Evolutionary conservation across 345 rosid species (phyloP).

Genomic region (Barbarea vulgaris): DNA sequence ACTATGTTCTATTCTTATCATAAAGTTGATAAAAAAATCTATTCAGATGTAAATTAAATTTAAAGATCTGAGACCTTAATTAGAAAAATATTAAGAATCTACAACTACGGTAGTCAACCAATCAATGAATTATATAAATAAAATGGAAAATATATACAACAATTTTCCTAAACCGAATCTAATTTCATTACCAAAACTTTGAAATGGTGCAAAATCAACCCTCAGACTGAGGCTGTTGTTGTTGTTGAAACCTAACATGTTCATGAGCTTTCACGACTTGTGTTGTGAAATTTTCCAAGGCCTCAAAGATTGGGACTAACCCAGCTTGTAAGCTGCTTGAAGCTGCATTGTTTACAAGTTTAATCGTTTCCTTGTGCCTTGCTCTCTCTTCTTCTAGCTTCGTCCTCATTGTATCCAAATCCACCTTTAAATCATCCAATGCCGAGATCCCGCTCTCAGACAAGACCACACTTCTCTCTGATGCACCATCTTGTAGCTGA

Average conservation of each 20-base stretch:
- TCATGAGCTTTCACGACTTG: constrained; percentile 79
- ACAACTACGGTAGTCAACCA: constrained; percentile 12
- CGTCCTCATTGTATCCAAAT: constrained; percentile 84
- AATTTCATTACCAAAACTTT: constrained; percentile 40
- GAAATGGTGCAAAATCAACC: constrained; percentile 18
- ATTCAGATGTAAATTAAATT: neutral
- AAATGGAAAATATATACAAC: constrained; percentile 30
- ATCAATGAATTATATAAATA: constrained; percentile 36
- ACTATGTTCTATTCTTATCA: neutral
- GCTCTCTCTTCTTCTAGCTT: constrained; percentile 72
- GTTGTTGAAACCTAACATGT: constrained; percentile 61
- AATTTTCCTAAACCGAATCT: constrained; percentile 27
- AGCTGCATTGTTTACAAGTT: constrained; percentile 72
- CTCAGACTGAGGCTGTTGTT: constrained; percentile 14
- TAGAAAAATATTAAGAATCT: neutral
- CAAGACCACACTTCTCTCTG: constrained; percentile 61
- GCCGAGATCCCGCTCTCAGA: constrained; percentile 71
- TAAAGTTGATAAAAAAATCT: neutral
- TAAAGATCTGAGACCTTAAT: neutral
- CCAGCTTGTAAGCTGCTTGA: constrained; percentile 83
- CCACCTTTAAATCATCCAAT: constrained; percentile 81
- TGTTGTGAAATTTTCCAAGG: constrained; percentile 74
- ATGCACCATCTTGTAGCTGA: constrained; percentile 59
- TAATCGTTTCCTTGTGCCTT: constrained; percentile 72
- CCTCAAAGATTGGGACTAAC: constrained; percentile 80